A percentile compares a stretch with the other conserved stretches of the same genome.
These are phyloP conservation scores for Talaromyces stipitatus DNA, from an alignment of 495 filamentous ascomycete genomes.

Conservation along the genomic window DNA sequence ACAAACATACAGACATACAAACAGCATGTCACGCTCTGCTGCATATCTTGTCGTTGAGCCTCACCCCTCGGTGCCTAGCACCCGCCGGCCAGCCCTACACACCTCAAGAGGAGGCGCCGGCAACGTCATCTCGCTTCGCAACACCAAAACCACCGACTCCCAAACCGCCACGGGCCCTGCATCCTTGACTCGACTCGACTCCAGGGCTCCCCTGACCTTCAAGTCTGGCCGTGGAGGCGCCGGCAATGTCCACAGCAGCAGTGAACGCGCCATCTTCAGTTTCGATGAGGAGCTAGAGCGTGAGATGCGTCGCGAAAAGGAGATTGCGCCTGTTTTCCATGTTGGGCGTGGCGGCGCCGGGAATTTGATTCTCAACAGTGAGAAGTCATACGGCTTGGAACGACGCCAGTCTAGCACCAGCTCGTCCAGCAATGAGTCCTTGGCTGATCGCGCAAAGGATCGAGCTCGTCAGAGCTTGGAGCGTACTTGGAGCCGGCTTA, in stretches of 20 bases:
- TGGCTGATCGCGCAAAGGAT: constrained; percentile 32
- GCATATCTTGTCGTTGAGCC: constrained; percentile 71
- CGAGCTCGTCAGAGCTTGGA: constrained; percentile 34
- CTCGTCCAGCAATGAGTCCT: constrained; percentile 30
- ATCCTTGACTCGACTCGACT: constrained; percentile 37
- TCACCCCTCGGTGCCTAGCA: constrained; percentile 61
- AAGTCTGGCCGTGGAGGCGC: constrained; percentile 80
- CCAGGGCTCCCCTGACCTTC: constrained; percentile 44
- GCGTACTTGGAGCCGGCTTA: constrained; percentile 39
- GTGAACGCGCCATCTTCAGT: constrained; percentile 66
- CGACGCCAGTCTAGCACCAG: constrained; percentile 38
- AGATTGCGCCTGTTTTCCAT: constrained; percentile 60
- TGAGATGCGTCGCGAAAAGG: constrained; percentile 49
- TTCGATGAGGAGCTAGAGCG: constrained; percentile 89
- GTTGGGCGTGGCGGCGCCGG: constrained; percentile 86
- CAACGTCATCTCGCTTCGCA: constrained; percentile 66
- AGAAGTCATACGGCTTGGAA: constrained; percentile 17
- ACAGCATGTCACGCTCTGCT: constrained; percentile 5
- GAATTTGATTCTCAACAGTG: constrained; percentile 52
- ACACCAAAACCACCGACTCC: constrained; percentile 48
- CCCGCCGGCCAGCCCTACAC: constrained; percentile 54
- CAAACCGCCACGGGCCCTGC: constrained; percentile 47
- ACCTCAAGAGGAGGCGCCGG: constrained; percentile 83
- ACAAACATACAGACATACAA: neutral
- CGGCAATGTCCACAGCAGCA: constrained; percentile 69